phyloP scores from a whole-genome alignment of 176 grass and related monocot genomes.

The Eleusine indica region DNA sequence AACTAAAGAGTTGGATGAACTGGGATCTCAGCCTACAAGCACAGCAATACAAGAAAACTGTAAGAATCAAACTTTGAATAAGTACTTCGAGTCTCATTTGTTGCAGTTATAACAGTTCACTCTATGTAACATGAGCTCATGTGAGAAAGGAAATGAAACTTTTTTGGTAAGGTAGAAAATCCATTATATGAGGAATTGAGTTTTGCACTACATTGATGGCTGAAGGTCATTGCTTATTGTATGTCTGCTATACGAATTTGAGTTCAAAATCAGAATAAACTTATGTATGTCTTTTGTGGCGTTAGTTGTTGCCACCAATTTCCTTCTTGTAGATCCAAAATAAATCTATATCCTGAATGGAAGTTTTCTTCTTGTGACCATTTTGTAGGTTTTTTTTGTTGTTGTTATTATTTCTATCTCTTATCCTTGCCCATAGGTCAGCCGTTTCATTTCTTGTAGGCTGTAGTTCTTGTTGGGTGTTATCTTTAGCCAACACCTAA shows the following conservation, averaged over 20 bases:
- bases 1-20: conserved; percentile 21
- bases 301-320: conserved; percentile 24
- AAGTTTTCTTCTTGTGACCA: not conserved
- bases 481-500: not conserved
- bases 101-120: conserved; percentile 23
- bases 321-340: conserved; percentile 13
- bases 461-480: not conserved
- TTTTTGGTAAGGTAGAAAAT: conserved; percentile 34
- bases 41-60: conserved; percentile 39
- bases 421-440: not conserved
- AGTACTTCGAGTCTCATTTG: not conserved
- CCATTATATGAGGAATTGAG: conserved; percentile 14
- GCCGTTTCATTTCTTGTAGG: not conserved
- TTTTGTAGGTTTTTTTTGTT: not conserved
- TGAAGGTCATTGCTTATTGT: not conserved
- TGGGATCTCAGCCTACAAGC: conserved; percentile 41
- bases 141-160: conserved; percentile 29
- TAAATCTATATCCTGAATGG: conserved; percentile 12
- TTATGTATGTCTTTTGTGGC: conserved; percentile 3
- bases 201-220: not conserved
- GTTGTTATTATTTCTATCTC: not conserved
- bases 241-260: conserved; percentile 7
- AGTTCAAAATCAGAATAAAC: conserved; percentile 13
- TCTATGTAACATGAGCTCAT: conserved; percentile 6
- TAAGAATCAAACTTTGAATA: conserved; percentile 20